Evolutionary conservation across 805 yeast species (phyloP), one percentile per base, ranked within the genome.

Genomic region (Hanseniaspora hatyaiensis): DNA sequence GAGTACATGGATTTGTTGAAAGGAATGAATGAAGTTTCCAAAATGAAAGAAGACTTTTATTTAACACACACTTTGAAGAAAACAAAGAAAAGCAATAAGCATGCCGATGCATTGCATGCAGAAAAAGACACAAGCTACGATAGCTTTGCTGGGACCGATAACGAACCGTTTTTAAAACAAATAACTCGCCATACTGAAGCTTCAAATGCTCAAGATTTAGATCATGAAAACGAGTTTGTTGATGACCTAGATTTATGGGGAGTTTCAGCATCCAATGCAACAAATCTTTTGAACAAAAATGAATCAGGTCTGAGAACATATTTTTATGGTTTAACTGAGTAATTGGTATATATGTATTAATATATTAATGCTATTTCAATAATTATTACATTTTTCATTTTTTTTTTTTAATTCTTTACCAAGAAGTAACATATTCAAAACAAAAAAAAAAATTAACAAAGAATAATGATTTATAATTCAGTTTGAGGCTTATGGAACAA

Each of bases 221-320:
- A n/a, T n/a, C n/a, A 12, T 15, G 26, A 42, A 23, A 24, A 6
- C 8, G 40, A 43, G 20, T 8, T 24, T 13, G 9, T 34, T 13
- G 47, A 43, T 29, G 47, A 43, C 29, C 12, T 43, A 13, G 47
- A 43, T 9, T 9, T 24, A 19, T 43, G 47, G 47, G 47, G 31
- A 4, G 39, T n/a, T 11, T 8, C 26, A 5, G 29, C 11, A 23
- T 12, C 19, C n/a, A 22, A 12, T 1, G 22, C 30, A 2, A n/a
- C 16, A 2, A 29, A 36, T 2, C 29, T 16, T 1, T n/a, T n/a
- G n/a, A n/a, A n/a, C n/a, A n/a, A n/a, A n/a, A n/a, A n/a, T n/a
- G n/a, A n/a, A n/a, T n/a, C n/a, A n/a, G 8, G 23, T 19, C 12
- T 36, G 30, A 36, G 23, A 22, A 36, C 39, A 13, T 36, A 36